phyloP scores from a whole-genome alignment of 164 flowering plant species.

The Pachysandra terminalis region DNA sequence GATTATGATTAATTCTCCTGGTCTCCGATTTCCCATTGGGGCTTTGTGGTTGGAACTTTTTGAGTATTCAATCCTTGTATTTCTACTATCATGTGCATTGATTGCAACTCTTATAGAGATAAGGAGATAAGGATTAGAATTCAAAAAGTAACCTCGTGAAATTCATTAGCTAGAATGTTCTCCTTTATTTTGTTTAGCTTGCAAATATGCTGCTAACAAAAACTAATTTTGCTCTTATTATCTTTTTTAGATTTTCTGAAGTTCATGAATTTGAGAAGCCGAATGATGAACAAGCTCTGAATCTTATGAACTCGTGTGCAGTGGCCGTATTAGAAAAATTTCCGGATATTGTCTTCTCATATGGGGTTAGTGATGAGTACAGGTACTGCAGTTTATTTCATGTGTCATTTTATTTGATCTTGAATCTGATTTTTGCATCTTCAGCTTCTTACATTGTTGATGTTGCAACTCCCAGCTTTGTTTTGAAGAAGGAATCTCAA shows the following conservation, averaged over 20 bases:
- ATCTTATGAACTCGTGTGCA: slow-evolving; percentile 92
- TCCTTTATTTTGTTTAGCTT: background rate
- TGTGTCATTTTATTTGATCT: background rate
- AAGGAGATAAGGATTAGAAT: too few relatives aligned
- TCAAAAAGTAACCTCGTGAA: background rate
- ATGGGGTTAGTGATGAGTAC: slow-evolving; percentile 92
- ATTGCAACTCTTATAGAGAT: background rate
- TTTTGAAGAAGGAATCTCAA: slow-evolving; percentile 57
- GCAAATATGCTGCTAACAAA: background rate
- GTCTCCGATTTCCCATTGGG: background rate
- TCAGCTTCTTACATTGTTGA: slow-evolving; percentile 9
- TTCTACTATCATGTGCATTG: background rate
- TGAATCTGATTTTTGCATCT: background rate
- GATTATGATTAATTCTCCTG: too few relatives aligned
- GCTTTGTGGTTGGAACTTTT: background rate
- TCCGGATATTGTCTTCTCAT: slow-evolving; percentile 65
- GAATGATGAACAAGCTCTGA: slow-evolving; percentile 71
- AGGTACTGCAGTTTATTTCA: slow-evolving; percentile 38
- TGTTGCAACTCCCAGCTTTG: slow-evolving; percentile 52
- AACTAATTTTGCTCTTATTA: slow-evolving; percentile 2
- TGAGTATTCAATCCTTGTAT: too few relatives aligned
- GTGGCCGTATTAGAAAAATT: slow-evolving; percentile 60
- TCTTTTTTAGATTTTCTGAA: slow-evolving; percentile 62
- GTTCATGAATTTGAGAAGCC: slow-evolving; percentile 86
- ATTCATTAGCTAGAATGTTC: background rate